Evolutionary conservation across 2,329 filamentous ascomycete species (phyloP).

Genomic region (Dryadomyces quercivorus): DNA sequence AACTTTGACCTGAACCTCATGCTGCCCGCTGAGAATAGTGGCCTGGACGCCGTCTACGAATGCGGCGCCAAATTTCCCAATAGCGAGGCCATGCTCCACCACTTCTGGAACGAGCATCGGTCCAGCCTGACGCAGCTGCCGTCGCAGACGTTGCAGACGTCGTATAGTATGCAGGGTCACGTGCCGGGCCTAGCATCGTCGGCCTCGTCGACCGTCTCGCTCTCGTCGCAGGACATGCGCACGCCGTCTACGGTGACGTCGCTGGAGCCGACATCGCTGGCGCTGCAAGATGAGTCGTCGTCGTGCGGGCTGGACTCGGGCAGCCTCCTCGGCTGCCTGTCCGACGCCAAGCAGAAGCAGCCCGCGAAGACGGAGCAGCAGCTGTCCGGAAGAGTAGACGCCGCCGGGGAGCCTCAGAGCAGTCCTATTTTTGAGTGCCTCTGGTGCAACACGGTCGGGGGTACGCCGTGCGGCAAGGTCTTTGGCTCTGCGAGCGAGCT

Average conservation of each 20-base stretch:
- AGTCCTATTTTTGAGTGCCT: slow-evolving; percentile 12
- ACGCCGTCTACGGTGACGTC: slow-evolving; percentile 3
- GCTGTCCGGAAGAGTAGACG: neutral
- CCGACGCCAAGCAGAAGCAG: neutral
- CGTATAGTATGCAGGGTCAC: neutral
- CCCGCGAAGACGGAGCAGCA: neutral
- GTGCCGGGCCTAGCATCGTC: slow-evolving; percentile 3
- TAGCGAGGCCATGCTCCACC: slow-evolving; percentile 13
- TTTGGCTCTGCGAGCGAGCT: slow-evolving; percentile 35
- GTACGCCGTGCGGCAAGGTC: slow-evolving; percentile 15
- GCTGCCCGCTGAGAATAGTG: neutral
- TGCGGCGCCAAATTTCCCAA: slow-evolving; percentile 12
- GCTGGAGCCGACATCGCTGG: neutral
- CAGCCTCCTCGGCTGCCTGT: no score
- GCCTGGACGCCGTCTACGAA: neutral
- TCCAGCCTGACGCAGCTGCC: neutral
- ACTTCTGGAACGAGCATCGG: slow-evolving; percentile 12
- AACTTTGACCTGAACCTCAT: slow-evolving; percentile 7
- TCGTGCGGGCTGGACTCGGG: neutral
- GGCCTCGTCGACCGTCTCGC: slow-evolving; percentile 2
- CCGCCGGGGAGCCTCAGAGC: neutral
- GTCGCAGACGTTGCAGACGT: neutral
- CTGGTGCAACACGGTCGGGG: slow-evolving; percentile 17
- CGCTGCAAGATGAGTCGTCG: neutral
- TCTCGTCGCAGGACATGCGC: slow-evolving; percentile 5